Conservation (phyloP, 2,329 filamentous ascomycete species). For the Mycogone perniciosa region DNA sequence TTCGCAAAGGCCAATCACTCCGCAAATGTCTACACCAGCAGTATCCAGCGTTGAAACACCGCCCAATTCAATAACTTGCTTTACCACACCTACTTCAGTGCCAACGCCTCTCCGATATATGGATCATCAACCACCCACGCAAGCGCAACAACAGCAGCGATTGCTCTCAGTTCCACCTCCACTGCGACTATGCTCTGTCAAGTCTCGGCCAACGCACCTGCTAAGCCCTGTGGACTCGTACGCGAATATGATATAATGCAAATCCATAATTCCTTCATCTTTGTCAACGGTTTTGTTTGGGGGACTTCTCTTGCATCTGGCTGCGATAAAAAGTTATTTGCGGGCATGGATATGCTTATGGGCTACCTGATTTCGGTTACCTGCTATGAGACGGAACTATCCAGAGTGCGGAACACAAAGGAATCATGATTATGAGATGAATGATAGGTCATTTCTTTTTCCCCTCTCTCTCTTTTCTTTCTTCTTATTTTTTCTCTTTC, state of each 20-base stretch:
- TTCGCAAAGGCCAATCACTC: slow-evolving; percentile 29
- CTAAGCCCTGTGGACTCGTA: slow-evolving; percentile 3
- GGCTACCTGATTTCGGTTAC: no score
- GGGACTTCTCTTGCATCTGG: neutral
- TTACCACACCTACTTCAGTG: slow-evolving; percentile 8
- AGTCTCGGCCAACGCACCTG: neutral
- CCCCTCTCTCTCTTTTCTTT: neutral
- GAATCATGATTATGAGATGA: neutral
- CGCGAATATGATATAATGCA: slow-evolving; percentile 9
- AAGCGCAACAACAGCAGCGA: slow-evolving; percentile 17
- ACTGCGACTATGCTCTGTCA: slow-evolving; percentile 2
- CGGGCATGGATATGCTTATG: no score
- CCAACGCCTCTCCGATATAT: slow-evolving; percentile 3
- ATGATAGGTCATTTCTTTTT: neutral
- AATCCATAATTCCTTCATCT: neutral
- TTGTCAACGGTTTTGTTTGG: no score
- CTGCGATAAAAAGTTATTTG: neutral
- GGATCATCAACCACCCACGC: slow-evolving; percentile 4
- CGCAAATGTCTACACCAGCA: slow-evolving; percentile 15
- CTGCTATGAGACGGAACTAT: no score
- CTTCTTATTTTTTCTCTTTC: neutral
- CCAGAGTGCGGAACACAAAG: no score
- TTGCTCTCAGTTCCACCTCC: slow-evolving; percentile 4
- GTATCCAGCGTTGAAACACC: slow-evolving; percentile 2
- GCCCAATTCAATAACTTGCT: neutral